Evolutionary conservation across 2,329 filamentous ascomycete genomes (phyloP), one percentile per base, ranked within the genome.

Genomic region (Celoporthe dispersa): DNA sequence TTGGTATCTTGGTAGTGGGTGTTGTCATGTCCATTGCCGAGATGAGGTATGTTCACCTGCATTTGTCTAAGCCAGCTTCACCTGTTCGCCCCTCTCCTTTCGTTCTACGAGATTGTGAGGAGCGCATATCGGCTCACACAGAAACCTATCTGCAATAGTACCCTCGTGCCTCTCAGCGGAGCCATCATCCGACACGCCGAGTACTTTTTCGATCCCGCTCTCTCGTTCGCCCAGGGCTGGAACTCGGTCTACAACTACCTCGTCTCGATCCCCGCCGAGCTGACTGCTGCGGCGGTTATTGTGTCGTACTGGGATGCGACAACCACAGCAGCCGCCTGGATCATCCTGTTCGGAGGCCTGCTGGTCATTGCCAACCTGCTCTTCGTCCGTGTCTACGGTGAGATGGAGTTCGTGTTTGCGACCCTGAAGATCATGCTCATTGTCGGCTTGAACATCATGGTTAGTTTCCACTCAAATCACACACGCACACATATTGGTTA

Each of bases 221-320:
- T 70, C 33, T 70, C 69, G 53, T 70, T 70, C 37, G 69, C 69
- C 9, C 69, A 68, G 37, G 69, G 69, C 25, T 70, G 69, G 69
- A 70, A 70, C 53, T 65, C 67, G 8, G 59, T 67, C 1, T 70
- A 70, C 33, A 70, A 64, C 59, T 68, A 63, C 14, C 60, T 70
- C 22, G 48, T 70, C 14, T 68, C 73, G 31, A 51, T 74, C 31
- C 69, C 73, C 60, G 72, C 72, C 55, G 73, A 74, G 39, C 70
- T 73, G 61, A 74, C 73, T 48, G 71, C 68, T 14, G 70, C 70
- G 5, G 66, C 72, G 60, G 19, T 70, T 63, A 60, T 65, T 53
- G 65, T 70, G 16, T 64, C 59, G 19, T 69, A n/a, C 44, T 69
- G 67, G 67, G 61, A 63, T 25, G 11, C 44, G 3, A 60, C 60